A percentile compares a stretch with the other conserved stretches of the same genome.
phyloP scores from a whole-genome alignment of 176 grass and related monocot genomes.

The Cymbopogon citratus region DNA sequence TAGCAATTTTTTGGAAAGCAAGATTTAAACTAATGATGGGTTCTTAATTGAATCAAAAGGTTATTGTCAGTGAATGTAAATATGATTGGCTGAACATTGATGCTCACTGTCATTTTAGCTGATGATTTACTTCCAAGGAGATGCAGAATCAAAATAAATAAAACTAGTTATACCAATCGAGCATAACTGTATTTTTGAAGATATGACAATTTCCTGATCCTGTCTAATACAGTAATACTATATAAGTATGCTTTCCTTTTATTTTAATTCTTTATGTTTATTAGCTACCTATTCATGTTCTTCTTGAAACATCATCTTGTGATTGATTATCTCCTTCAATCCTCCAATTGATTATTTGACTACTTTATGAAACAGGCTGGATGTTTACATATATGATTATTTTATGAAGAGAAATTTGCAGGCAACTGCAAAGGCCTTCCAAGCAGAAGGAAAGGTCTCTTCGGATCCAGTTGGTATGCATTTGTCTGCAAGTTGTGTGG shows the following conservation, averaged over 20 bases:
- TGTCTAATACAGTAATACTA: neutral
- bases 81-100: neutral
- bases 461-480: slow-evolving; percentile 97
- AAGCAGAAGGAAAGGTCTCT: slow-evolving; percentile 99
- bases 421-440: slow-evolving; percentile 97
- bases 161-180: neutral
- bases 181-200: slow-evolving; percentile 5
- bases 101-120: neutral
- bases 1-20: neutral
- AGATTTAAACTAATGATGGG: neutral
- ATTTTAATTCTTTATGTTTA: neutral
- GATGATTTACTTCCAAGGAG: slow-evolving; percentile 4
- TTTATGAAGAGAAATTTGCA: slow-evolving; percentile 99
- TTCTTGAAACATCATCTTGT: slow-evolving; percentile 5
- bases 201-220: neutral
- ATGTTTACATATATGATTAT: slow-evolving; percentile 99
- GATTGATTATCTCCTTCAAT: neutral
- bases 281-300: neutral
- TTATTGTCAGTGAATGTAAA: neutral
- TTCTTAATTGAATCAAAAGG: neutral
- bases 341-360: slow-evolving; percentile 1
- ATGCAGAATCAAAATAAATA: neutral
- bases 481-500: slow-evolving; percentile 2
- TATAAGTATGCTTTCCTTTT: neutral
- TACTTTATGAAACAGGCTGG: slow-evolving; percentile 72